Evolutionary conservation across 1,284 basidiomycete species (phyloP).

Genomic region (Rhodotorula sp.): DNA sequence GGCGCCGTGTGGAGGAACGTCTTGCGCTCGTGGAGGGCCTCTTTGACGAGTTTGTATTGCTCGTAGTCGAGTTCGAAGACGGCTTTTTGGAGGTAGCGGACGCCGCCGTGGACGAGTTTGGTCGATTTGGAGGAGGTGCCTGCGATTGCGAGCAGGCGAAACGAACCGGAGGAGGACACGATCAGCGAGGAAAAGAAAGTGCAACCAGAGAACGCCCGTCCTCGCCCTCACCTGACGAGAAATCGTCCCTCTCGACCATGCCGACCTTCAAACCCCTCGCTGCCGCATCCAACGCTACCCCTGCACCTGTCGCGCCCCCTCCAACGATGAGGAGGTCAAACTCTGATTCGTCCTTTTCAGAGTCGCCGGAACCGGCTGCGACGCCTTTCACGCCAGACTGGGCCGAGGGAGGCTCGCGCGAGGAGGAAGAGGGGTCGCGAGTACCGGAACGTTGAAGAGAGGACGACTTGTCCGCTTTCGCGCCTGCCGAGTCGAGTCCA

Average conservation of each 20-base stretch:
- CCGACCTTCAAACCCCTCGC: slow-evolving; percentile 89
- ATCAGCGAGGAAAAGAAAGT: not conserved
- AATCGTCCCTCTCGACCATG: slow-evolving; percentile 90
- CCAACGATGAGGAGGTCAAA: slow-evolving; percentile 86
- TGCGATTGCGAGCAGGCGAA: slow-evolving; percentile 43
- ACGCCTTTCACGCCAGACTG: not conserved
- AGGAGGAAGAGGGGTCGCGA: not conserved
- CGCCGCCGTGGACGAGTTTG: slow-evolving; percentile 96
- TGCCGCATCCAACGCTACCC: slow-evolving; percentile 90
- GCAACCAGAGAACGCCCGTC: not conserved
- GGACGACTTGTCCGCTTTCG: slow-evolving; percentile 6
- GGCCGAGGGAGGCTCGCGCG: slow-evolving; percentile 6
- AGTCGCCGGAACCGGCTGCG: not conserved
- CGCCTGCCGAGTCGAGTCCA: not conserved
- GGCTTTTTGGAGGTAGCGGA: slow-evolving; percentile 95
- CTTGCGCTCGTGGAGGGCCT: slow-evolving; percentile 87
- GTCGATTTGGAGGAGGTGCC: slow-evolving; percentile 96
- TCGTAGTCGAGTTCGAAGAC: slow-evolving; percentile 92
- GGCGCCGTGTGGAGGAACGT: slow-evolving; percentile 96
- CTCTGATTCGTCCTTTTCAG: slow-evolving; percentile 50
- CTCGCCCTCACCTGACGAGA: slow-evolving; percentile 66
- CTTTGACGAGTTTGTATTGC: slow-evolving; percentile 77
- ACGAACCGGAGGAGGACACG: not conserved
- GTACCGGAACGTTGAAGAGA: not conserved
- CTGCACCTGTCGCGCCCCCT: slow-evolving; percentile 87